Evolutionary conservation across 2,329 filamentous ascomycete genomes (phyloP), one percentile per base, ranked within the genome.

Genomic region (Sclerotinia minor): DNA sequence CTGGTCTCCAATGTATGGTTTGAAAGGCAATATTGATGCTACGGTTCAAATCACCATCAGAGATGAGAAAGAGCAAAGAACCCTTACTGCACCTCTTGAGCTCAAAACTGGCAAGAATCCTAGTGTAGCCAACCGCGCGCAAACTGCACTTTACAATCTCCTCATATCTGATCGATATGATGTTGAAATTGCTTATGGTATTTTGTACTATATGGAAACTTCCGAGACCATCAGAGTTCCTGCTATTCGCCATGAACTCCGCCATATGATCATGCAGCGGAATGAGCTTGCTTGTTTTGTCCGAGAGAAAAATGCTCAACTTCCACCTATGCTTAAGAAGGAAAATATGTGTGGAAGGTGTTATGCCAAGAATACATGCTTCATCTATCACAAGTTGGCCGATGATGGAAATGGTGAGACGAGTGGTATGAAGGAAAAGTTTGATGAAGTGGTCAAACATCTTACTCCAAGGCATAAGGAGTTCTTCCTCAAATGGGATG

Each of bases 1-100:
- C 38, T 99, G 95, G 95, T 98, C 94, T 8, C 95, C 95, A 0
- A 94, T 93, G 87, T 99, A 96, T 77, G 95, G 95, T 0, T 83
- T 99, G 21, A 99, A 99, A 78, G 95, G 95, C 41, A 99, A 98
- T 74, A 95, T 99, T 69, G 95, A 99, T 79, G 95, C 95, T 38
- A 98, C 95, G 0, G 91, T 99, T 0, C 92, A 99, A 80, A 90
- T 95, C 21, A 87, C 86, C 0, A 91, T 97, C 82, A 82, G 86
- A 67, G 90, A 96, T 67, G 86, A 87, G 35, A 81, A 84, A n/a
- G 83, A 85, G 41, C 79, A 82, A 58, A 87, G 87, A 69, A 91
- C 86, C 6, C 81, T 98, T 70, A 94, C 94, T 0, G 92, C 97
- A 5, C 95, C 95, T 0, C 92, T 99, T 71, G 95, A 99, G 77